Conservation (phyloP, 1,284 basidiomycete genomes). For the Cutaneotrichosporon cavernicola region DNA sequence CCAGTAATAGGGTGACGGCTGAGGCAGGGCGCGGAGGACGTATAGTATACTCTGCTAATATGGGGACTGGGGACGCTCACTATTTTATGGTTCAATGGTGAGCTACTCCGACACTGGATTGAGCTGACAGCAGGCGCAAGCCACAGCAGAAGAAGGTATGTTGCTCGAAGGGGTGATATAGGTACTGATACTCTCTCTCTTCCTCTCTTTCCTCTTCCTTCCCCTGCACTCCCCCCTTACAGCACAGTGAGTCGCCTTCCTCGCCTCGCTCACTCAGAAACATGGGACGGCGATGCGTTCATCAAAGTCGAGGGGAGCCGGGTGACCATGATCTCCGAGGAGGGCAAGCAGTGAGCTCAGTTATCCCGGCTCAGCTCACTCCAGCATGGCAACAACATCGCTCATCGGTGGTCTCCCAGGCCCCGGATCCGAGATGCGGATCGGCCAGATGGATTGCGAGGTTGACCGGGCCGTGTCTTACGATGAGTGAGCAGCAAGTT, state of each 20-base stretch:
- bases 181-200: neutral
- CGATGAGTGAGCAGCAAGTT: conserved; percentile 34
- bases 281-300: conserved; percentile 56
- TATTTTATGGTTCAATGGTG: conserved; percentile 52
- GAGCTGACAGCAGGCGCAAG: conserved; percentile 45
- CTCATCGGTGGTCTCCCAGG: conserved; percentile 32
- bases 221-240: neutral
- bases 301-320: conserved; percentile 60
- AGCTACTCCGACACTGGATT: conserved; percentile 13
- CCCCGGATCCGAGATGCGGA: conserved; percentile 55
- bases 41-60: conserved; percentile 27
- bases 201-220: neutral
- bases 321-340: conserved; percentile 56
- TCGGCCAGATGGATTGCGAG: conserved; percentile 67
- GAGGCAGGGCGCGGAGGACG: conserved; percentile 27
- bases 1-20: conserved; percentile 5
- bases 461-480: conserved; percentile 35
- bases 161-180: conserved; percentile 7
- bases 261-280: conserved; percentile 35
- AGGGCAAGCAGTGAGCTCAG: conserved; percentile 45
- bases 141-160: conserved; percentile 52
- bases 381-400: conserved; percentile 37
- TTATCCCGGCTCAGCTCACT: neutral
- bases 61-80: conserved; percentile 11
- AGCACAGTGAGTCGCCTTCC: conserved; percentile 46